Percentiles rank a stretch among this genome's conserved stretches.
These are phyloP conservation scores for Xylaria sp. DNA, from an alignment of 2,329 filamentous ascomycete species.

Conservation along the genomic window DNA sequence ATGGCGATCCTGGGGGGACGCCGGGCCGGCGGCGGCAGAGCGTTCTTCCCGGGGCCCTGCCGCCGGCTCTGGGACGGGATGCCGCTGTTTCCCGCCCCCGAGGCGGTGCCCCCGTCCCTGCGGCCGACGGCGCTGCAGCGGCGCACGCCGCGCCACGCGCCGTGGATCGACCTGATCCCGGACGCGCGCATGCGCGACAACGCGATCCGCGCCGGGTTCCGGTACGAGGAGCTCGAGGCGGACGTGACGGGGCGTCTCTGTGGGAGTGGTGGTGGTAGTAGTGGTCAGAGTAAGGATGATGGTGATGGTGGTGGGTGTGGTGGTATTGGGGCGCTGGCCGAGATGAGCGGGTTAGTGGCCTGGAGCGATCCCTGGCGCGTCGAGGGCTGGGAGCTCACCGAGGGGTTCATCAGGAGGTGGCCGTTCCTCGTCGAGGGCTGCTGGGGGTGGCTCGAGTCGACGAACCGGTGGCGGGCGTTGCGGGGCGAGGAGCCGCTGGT, in stretches of 20 bases:
- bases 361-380: constrained; percentile 45
- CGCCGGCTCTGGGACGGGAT: constrained; percentile 17
- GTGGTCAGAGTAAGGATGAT: too few species aligned
- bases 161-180: constrained; percentile 30
- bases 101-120: constrained; percentile 26
- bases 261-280: too few species aligned
- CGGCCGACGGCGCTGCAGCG: constrained; percentile 30
- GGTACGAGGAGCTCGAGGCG: constrained; percentile 21
- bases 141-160: constrained; percentile 27
- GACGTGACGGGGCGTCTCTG: constrained; percentile 17
- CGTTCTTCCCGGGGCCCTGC: constrained; percentile 17
- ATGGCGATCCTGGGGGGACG: constrained; percentile 33
- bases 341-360: constrained; percentile 29
- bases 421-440: constrained; percentile 44
- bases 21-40: too few species aligned
- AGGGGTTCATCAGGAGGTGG: constrained; percentile 44
- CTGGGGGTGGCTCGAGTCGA: constrained; percentile 38
- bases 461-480: constrained; percentile 43
- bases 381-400: constrained; percentile 46
- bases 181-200: constrained; percentile 29
- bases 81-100: constrained; percentile 24
- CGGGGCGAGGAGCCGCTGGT: constrained; percentile 31
- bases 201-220: constrained; percentile 17
- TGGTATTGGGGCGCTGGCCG: constrained; percentile 7
- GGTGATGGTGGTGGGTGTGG: constrained; percentile 15